Conservation (phyloP, 2,329 filamentous ascomycete genomes). For the Plectosphaerella plurivora region DNA sequence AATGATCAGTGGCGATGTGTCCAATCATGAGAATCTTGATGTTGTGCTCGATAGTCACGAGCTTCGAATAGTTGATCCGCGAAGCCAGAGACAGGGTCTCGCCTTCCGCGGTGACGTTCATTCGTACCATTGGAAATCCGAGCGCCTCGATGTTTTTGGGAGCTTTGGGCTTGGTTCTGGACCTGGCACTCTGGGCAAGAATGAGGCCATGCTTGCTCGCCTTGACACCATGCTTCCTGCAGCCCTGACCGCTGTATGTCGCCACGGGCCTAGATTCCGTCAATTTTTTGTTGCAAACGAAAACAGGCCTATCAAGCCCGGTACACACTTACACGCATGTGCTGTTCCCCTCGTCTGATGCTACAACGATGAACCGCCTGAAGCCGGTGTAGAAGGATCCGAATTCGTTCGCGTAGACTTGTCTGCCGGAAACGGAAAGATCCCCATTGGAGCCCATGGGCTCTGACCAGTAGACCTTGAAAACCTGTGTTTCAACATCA, state of each 20-base stretch:
- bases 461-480: constrained; percentile 53
- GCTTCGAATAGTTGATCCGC: constrained; percentile 54
- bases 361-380: constrained; percentile 51
- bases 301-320: too few species aligned
- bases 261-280: constrained; percentile 41
- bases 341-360: constrained; percentile 46
- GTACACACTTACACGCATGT: constrained; percentile 46
- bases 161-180: constrained; percentile 13
- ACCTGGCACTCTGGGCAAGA: constrained; percentile 27
- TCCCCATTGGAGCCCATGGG: constrained; percentile 34
- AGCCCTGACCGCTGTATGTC: constrained; percentile 49
- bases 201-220: constrained; percentile 50
- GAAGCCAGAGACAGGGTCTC: constrained; percentile 46
- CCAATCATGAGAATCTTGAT: constrained; percentile 54
- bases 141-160: constrained; percentile 39
- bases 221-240: constrained; percentile 49
- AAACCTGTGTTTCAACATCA: constrained; percentile 34
- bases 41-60: constrained; percentile 54
- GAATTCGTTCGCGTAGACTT: neutral
- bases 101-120: constrained; percentile 34
- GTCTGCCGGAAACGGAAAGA: neutral
- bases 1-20: constrained; percentile 32
- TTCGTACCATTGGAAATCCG: constrained; percentile 41
- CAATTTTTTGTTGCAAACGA: neutral
- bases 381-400: constrained; percentile 38